Base-by-base conservation (phyloP, 1,284 basidiomycete genomes). In the Quambalaria eucalypti region DNA sequence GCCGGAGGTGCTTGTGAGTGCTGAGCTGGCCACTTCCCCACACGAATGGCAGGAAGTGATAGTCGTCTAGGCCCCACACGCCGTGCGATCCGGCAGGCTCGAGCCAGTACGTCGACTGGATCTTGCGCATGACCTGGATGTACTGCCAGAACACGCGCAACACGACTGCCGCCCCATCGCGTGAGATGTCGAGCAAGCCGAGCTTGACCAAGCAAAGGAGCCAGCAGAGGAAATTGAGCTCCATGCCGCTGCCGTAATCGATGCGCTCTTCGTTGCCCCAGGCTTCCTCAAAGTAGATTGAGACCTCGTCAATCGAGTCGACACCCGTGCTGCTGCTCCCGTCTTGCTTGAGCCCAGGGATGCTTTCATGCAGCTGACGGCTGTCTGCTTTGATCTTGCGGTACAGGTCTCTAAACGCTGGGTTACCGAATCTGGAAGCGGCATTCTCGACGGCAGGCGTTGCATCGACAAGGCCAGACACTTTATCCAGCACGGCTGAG, bases 221-320 rank as follows among this genome's bases (percentile, higher is more conserved):
- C 92, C 92, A 98, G 69, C 90, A 96, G 10, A 96, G 65, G 73
- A 97, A 98, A 78, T 97, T 96, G 56, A 98, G 81, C 76, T 99
- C 95, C 91, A 97, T 97, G 1, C 93, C 93, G 70, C 90, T 95
- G 8, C 95, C 93, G 77, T 99, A 99, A 77, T 99, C 95, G 59
- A 99, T 92, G 4, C 93, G 80, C 52, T 87, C 83, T 36, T 86
- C 81, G 76, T 89, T 96, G 0, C 93, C 93, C 92, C 91, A 98
- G 23, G 85, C 78, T 71, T 95, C 87, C 46, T 81, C 79, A 65
- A 98, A 87, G 76, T 98, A 98, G 0, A 80, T 80, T 2, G 84
- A 82, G 2, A 75, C 60, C 53, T 75, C 71, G 1, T 60, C 38
- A 8, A 62, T 57, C 4, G 64, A 55, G 7, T 40, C 50, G 19